These are phyloP conservation scores for Cryptococcus sp. DNA, from an alignment of 1,284 basidiomycete genomes.

Conservation along the genomic window DNA sequence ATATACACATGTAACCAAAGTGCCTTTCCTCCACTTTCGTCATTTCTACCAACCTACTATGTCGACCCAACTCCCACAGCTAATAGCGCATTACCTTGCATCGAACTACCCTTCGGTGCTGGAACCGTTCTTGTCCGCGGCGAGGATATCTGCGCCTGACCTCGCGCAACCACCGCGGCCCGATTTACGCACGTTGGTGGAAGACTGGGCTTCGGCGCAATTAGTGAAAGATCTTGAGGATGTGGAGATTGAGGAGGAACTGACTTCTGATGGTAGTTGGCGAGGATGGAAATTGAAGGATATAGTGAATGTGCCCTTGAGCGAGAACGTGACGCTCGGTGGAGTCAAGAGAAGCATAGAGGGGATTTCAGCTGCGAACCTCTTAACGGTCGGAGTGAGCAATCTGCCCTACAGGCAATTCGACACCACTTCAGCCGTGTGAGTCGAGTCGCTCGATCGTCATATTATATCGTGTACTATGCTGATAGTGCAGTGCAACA, in stretches of 20 bases:
- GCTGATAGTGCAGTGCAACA: not conserved
- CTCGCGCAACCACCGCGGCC: conserved; percentile 30
- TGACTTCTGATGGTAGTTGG: conserved; percentile 21
- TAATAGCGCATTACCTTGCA: conserved; percentile 49
- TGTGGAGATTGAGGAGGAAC: conserved; percentile 15
- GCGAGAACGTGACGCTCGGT: conserved; percentile 18
- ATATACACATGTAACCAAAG: not conserved
- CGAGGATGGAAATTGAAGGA: conserved; percentile 24
- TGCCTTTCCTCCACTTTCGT: not conserved
- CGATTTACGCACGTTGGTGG: conserved; percentile 43
- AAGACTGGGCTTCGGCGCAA: conserved; percentile 30
- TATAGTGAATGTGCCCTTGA: conserved; percentile 26
- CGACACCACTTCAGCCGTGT: conserved; percentile 44
- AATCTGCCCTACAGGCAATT: conserved; percentile 40
- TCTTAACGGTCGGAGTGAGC: conserved; percentile 36
- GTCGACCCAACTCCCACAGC: conserved; percentile 22
- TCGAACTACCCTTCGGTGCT: conserved; percentile 43
- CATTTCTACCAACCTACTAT: not conserved
- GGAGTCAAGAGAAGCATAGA: conserved; percentile 28
- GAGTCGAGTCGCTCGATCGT: conserved; percentile 10
- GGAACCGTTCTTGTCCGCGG: conserved; percentile 38
- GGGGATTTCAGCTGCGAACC: conserved; percentile 41
- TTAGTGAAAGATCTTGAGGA: conserved; percentile 22
- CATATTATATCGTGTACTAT: not conserved
- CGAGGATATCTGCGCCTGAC: conserved; percentile 30